A percentile compares a stretch with the other conserved stretches of the same genome.
phyloP scores from a whole-genome alignment of 1,284 basidiomycete genomes.

The Cryptococcus jaspeensis region DNA sequence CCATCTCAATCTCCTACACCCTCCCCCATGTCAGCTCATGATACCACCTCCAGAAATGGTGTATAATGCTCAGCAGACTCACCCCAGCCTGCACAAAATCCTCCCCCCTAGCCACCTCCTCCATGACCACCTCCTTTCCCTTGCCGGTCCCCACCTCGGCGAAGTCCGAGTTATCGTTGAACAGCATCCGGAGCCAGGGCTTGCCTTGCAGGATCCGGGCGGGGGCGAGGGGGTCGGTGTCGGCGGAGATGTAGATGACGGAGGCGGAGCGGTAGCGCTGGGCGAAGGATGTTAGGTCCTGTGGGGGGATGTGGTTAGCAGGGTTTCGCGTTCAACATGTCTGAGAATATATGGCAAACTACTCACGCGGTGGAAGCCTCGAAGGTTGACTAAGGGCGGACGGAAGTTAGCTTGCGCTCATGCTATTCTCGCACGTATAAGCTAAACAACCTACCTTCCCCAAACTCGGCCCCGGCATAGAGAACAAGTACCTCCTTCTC shows the following conservation, averaged over 20 bases:
- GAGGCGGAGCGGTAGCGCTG: slow-evolving; percentile 26
- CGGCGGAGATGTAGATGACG: slow-evolving; percentile 50
- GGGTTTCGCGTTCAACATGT: not conserved
- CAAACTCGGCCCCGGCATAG: slow-evolving; percentile 47
- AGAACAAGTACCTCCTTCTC: slow-evolving; percentile 47
- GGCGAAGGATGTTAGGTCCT: slow-evolving; percentile 40
- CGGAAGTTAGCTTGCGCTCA: not conserved
- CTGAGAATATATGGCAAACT: no score
- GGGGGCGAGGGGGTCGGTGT: slow-evolving; percentile 34
- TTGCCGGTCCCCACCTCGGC: slow-evolving; percentile 39
- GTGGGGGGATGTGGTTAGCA: not conserved
- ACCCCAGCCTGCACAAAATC: slow-evolving; percentile 51
- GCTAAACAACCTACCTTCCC: slow-evolving; percentile 25
- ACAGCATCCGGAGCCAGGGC: slow-evolving; percentile 50
- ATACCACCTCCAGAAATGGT: not conserved
- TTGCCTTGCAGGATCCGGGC: slow-evolving; percentile 34
- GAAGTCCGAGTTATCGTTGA: slow-evolving; percentile 52
- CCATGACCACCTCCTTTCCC: slow-evolving; percentile 27
- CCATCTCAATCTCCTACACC: slow-evolving; percentile 45
- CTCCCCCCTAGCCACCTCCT: slow-evolving; percentile 49
- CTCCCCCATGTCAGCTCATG: not conserved
- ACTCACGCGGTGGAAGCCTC: slow-evolving; percentile 29
- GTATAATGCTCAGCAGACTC: slow-evolving; percentile 12
- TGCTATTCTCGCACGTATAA: not conserved
- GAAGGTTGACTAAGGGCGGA: slow-evolving; percentile 25